These are phyloP conservation scores for Penicillium sp. DNA, from an alignment of 2,329 filamentous ascomycete genomes.

Conservation along the genomic window DNA sequence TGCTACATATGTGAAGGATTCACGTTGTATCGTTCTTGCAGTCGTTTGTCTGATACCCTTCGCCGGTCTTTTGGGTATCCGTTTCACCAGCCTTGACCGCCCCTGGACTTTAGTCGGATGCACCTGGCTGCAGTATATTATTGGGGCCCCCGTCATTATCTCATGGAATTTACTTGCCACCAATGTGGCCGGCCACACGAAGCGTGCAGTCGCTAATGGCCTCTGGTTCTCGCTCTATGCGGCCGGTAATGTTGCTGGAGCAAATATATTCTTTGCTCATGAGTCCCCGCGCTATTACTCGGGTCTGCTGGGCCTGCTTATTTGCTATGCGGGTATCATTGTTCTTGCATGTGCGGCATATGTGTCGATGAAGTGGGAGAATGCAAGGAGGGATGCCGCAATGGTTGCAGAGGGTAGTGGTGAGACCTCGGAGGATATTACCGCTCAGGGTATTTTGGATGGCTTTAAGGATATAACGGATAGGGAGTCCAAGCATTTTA, in stretches of 20 bases:
- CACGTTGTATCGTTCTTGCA: slow-evolving; percentile 32
- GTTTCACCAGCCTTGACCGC: slow-evolving; percentile 47
- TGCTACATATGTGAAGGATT: slow-evolving; percentile 46
- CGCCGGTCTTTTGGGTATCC: slow-evolving; percentile 51
- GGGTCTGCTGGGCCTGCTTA: slow-evolving; percentile 44
- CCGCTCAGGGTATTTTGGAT: slow-evolving; percentile 27
- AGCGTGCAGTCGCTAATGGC: slow-evolving; percentile 50
- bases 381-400: slow-evolving; percentile 21
- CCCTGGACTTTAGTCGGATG: slow-evolving; percentile 53
- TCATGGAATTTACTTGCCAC: slow-evolving; percentile 52
- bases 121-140: slow-evolving; percentile 52
- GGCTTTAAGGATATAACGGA: slow-evolving; percentile 40
- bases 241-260: slow-evolving; percentile 50
- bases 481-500: slow-evolving; percentile 36
- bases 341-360: slow-evolving; percentile 30
- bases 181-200: slow-evolving; percentile 53
- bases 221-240: slow-evolving; percentile 51
- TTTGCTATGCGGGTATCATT: slow-evolving; percentile 47
- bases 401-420: slow-evolving; percentile 2
- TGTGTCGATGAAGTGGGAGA: slow-evolving; percentile 26
- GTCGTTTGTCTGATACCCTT: slow-evolving; percentile 35
- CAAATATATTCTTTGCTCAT: slow-evolving; percentile 47
- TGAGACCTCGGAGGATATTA: slow-evolving; percentile 10
- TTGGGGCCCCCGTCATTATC: slow-evolving; percentile 52
- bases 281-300: slow-evolving; percentile 48